Percentiles rank a stretch among this genome's conserved stretches.
phyloP scores from a whole-genome alignment of 1,284 basidiomycete species.

The Ustilago bromivora region DNA sequence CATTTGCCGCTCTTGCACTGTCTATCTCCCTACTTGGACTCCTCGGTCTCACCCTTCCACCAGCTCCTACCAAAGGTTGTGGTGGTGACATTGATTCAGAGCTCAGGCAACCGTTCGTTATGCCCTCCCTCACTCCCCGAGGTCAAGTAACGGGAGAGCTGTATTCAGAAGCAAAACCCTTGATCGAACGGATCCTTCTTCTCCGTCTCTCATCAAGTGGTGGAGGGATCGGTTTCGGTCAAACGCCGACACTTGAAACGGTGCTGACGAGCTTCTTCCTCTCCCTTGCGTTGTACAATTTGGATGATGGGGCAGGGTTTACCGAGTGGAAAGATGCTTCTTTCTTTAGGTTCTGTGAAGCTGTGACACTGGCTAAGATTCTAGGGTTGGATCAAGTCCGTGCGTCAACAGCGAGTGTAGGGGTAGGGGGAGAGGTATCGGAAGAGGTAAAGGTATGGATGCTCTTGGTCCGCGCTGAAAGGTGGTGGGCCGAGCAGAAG shows the following conservation, averaged over 20 bases:
- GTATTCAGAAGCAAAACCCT: neutral
- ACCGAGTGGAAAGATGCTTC: slow-evolving; percentile 37
- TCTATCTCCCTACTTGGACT: slow-evolving; percentile 52
- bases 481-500: slow-evolving; percentile 44
- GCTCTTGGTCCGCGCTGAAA: slow-evolving; percentile 51
- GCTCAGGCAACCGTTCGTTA: slow-evolving; percentile 15
- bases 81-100: slow-evolving; percentile 8
- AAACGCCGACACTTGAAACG: slow-evolving; percentile 32
- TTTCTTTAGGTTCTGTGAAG: slow-evolving; percentile 50
- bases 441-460: slow-evolving; percentile 30
- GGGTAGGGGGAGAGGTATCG: neutral
- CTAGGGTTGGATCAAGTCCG: slow-evolving; percentile 37
- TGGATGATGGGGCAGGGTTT: slow-evolving; percentile 27
- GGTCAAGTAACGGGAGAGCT: neutral
- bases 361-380: slow-evolving; percentile 55
- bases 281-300: slow-evolving; percentile 42
- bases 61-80: neutral
- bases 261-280: slow-evolving; percentile 49
- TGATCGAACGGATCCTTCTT: slow-evolving; percentile 26
- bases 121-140: slow-evolving; percentile 16
- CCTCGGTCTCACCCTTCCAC: slow-evolving; percentile 26
- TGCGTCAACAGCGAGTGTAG: neutral
- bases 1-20: slow-evolving; percentile 53
- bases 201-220: slow-evolving; percentile 21
- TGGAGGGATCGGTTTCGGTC: slow-evolving; percentile 41